These are phyloP conservation scores for Talaromyces thailandensis DNA, from an alignment of 495 filamentous ascomycete genomes.

Conservation along the genomic window DNA sequence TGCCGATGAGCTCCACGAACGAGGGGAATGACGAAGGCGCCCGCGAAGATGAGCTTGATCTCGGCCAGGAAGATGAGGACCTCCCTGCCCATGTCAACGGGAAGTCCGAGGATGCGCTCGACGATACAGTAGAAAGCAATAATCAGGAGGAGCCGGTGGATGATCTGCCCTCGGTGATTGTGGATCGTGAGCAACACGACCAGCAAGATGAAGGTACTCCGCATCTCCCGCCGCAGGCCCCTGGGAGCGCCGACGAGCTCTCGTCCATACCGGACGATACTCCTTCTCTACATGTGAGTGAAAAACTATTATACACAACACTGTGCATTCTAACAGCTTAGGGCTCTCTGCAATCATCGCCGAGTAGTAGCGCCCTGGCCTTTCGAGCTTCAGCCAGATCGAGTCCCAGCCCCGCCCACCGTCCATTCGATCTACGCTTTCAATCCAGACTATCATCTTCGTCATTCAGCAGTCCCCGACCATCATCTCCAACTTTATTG, in stretches of 20 bases:
- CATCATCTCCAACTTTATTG: constrained; percentile 73
- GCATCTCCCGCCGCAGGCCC: constrained; percentile 12
- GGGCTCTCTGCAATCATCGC: constrained; percentile 77
- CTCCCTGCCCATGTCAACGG: constrained; percentile 10
- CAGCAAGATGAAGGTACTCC: constrained; percentile 8
- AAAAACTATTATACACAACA: constrained; percentile 10
- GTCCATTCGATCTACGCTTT: constrained; percentile 91
- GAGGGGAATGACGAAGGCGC: constrained; percentile 36
- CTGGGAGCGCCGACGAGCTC: constrained; percentile 37
- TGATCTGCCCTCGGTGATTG: constrained; percentile 19
- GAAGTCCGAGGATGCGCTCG: constrained; percentile 13
- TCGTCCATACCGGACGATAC: constrained; percentile 79
- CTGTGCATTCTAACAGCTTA: constrained; percentile 24
- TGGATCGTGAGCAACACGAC: constrained; percentile 6
- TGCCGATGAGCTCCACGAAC: constrained; percentile 43
- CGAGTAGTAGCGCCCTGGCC: constrained; percentile 52
- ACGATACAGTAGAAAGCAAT: neutral
- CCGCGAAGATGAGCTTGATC: constrained; percentile 41
- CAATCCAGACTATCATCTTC: constrained; percentile 71
- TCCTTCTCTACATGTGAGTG: constrained; percentile 72
- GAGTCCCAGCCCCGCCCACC: constrained; percentile 68
- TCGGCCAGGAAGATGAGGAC: constrained; percentile 28
- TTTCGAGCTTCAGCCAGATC: constrained; percentile 38
- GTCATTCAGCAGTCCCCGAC: constrained; percentile 48
- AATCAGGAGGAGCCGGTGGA: constrained; percentile 12